Percentiles rank a stretch among this genome's conserved stretches.
phyloP scores from a whole-genome alignment of 192 early-diverging fungal genomes.

The Coemansia sp. region DNA sequence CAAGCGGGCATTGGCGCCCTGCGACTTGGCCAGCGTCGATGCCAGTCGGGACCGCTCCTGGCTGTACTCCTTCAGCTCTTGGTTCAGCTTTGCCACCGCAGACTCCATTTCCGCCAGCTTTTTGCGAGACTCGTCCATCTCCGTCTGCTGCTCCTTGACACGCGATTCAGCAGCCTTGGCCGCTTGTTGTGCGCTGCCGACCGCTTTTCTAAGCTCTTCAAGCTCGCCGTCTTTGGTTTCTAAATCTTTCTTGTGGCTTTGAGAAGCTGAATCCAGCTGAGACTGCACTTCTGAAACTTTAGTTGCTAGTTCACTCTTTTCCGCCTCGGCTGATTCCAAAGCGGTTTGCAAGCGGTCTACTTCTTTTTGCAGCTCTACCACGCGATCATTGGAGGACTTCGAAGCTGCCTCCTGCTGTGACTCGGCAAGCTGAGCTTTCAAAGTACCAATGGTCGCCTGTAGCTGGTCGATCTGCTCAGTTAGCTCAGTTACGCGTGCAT shows the following conservation, averaged over 20 bases:
- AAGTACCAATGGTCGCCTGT: neutral
- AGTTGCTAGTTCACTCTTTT: neutral
- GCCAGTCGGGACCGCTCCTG: slow-evolving; percentile 32
- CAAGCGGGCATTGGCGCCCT: slow-evolving; percentile 22
- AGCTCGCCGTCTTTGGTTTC: slow-evolving; percentile 7
- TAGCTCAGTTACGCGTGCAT: slow-evolving; percentile 2
- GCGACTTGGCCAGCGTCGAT: slow-evolving; percentile 36
- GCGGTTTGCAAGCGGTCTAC: neutral
- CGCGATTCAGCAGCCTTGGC: slow-evolving; percentile 1
- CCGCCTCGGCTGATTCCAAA: neutral
- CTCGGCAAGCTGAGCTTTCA: slow-evolving; percentile 13
- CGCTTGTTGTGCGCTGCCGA: slow-evolving; percentile 4
- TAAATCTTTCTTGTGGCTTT: neutral
- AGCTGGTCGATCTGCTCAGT: slow-evolving; percentile 1
- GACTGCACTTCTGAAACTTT: neutral
- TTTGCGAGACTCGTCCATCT: neutral
- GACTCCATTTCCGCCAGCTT: slow-evolving; percentile 2
- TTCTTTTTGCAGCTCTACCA: neutral
- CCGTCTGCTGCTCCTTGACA: slow-evolving; percentile 6
- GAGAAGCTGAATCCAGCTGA: neutral
- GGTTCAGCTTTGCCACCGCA: slow-evolving; percentile 2
- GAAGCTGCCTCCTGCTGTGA: slow-evolving; percentile 7
- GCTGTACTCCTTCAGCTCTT: neutral
- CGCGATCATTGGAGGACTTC: neutral
- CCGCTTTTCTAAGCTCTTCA: slow-evolving; percentile 4